A percentile compares a stretch with the other conserved stretches of the same genome.
Evolutionary conservation across 106 monocot genomes (phyloP).

Genomic region (Platanthera zijinensis): DNA sequence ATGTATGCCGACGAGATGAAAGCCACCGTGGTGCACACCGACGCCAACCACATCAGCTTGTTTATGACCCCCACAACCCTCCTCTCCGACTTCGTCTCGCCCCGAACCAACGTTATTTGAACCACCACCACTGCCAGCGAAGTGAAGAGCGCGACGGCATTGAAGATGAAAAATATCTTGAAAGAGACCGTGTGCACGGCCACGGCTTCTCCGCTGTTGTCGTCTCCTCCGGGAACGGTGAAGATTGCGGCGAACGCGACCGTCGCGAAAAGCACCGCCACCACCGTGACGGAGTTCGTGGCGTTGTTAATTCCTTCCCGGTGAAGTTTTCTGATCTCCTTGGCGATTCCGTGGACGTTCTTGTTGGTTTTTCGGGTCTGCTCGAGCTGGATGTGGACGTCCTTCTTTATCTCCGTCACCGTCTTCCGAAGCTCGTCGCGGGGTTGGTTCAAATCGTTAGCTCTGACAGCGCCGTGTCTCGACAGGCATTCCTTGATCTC

Average conservation of each 20-base stretch:
- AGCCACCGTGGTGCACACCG: conserved; percentile 29
- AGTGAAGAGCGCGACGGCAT: conserved; percentile 26
- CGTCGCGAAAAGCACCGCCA: conserved; percentile 31
- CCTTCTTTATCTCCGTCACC: conserved; percentile 29
- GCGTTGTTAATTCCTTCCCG: conserved; percentile 35
- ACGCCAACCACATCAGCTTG: conserved; percentile 38
- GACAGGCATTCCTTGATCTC: conserved; percentile 27
- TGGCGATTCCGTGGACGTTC: conserved; percentile 30
- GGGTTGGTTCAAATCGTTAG: conserved; percentile 30
- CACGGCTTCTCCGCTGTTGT: conserved; percentile 7
- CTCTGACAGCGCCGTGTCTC: conserved; percentile 17
- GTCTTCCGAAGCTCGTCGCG: conserved; percentile 33
- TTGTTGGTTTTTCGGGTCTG: conserved; percentile 34
- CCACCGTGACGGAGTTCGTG: conserved; percentile 33
- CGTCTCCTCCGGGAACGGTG: conserved; percentile 27
- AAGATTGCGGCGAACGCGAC: conserved; percentile 36
- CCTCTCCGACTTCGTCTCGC: conserved; percentile 30
- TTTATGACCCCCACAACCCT: conserved; percentile 31
- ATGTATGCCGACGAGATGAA: conserved; percentile 25
- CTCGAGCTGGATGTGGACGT: conserved; percentile 27
- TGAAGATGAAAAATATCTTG: conserved; percentile 30
- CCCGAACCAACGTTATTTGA: conserved; percentile 26
- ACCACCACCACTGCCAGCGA: conserved; percentile 33
- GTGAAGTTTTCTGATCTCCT: conserved; percentile 32
- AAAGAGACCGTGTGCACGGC: conserved; percentile 10